These are phyloP conservation scores for Elongisporangium prolatum DNA, from an alignment of 352 stramenopile genomes.

Conservation along the genomic window DNA sequence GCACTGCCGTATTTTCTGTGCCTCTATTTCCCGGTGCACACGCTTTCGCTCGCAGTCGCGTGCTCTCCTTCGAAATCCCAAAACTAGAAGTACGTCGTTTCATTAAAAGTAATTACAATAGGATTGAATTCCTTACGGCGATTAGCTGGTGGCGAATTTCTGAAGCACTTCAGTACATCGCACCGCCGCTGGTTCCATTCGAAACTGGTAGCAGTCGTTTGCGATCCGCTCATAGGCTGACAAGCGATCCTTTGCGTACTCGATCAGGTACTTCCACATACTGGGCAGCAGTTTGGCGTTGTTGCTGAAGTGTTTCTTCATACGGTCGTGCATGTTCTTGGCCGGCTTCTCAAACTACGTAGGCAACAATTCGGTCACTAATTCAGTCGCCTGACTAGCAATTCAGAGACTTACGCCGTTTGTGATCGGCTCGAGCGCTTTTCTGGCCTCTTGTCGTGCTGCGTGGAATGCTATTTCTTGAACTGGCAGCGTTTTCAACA, in stretches of 20 bases:
- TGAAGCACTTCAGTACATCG: slow-evolving; percentile 38
- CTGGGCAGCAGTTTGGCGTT: slow-evolving; percentile 46
- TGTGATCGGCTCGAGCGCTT: slow-evolving; percentile 35
- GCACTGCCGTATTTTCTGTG: slow-evolving; percentile 62
- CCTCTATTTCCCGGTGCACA: slow-evolving; percentile 69
- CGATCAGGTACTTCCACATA: slow-evolving; percentile 49
- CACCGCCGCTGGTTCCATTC: slow-evolving; percentile 38
- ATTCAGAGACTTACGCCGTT: slow-evolving; percentile 16
- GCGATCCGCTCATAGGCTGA: slow-evolving; percentile 44
- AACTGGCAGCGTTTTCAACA: slow-evolving; percentile 48
- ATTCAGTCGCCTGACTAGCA: neutral
- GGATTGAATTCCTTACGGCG: neutral
- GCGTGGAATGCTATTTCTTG: slow-evolving; percentile 68
- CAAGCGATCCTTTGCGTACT: slow-evolving; percentile 33
- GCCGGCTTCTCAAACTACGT: slow-evolving; percentile 65
- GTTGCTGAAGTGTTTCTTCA: slow-evolving; percentile 68
- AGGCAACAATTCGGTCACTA: neutral
- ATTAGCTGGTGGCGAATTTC: slow-evolving; percentile 34
- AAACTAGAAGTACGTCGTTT: neutral
- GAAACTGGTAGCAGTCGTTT: slow-evolving; percentile 55
- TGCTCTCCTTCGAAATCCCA: slow-evolving; percentile 12
- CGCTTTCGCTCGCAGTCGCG: slow-evolving; percentile 51
- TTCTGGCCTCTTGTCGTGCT: slow-evolving; percentile 52
- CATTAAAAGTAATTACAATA: neutral
- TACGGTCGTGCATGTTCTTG: slow-evolving; percentile 57